Conservation (phyloP, 2,329 filamentous ascomycete species). For the Aspergillus sergii region DNA sequence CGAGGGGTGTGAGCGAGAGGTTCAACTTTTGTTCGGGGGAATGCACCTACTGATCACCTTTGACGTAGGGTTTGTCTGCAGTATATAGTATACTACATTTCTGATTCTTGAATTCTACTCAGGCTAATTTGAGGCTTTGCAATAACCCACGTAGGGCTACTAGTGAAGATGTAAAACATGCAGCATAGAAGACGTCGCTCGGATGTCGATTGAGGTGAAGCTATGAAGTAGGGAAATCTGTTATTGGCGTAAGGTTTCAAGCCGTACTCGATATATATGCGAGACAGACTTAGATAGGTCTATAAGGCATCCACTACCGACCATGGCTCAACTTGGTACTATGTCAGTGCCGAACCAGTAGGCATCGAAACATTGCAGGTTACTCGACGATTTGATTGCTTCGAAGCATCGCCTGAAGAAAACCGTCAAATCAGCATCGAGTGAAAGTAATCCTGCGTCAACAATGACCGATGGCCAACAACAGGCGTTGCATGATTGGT, state of each 20-base stretch:
- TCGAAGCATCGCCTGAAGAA: not conserved
- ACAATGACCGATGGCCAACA: not conserved
- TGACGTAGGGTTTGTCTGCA: not conserved
- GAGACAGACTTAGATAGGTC: not conserved
- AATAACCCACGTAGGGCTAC: not conserved
- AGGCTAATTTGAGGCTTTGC: not conserved
- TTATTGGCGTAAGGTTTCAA: too few species aligned
- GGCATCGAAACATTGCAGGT: not conserved
- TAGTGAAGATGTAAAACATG: not conserved
- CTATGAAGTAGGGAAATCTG: not conserved
- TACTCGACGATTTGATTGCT: not conserved
- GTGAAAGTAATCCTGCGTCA: not conserved
- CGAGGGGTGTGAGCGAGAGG: not conserved
- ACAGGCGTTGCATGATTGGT: slow-evolving; percentile 1
- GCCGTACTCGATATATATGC: not conserved
- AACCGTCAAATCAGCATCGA: not conserved
- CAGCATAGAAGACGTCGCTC: not conserved
- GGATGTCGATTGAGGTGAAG: not conserved
- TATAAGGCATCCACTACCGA: not conserved
- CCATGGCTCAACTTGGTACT: not conserved
- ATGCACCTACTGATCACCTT: not conserved
- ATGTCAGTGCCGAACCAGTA: not conserved
- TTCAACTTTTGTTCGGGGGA: not conserved
- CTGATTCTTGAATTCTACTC: not conserved
- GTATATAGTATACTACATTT: not conserved